Percentiles rank a stretch among this genome's conserved stretches.
Evolutionary conservation across 2,329 filamentous ascomycete genomes (phyloP).

Genomic region (Aspergillus novofumigatus): DNA sequence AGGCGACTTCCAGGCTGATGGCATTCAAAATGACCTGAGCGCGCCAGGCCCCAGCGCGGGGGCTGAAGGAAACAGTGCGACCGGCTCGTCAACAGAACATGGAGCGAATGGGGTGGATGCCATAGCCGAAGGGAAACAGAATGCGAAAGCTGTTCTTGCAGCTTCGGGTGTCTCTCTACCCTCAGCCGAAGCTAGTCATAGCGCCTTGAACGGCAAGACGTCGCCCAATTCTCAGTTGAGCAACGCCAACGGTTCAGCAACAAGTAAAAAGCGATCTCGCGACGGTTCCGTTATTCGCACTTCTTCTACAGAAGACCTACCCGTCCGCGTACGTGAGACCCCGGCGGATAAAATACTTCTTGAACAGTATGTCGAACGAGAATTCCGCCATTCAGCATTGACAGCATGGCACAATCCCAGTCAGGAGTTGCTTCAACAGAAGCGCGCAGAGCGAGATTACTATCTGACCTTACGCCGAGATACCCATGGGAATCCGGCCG

Average conservation of each 20-base stretch:
- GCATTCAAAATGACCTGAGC: conserved; percentile 23
- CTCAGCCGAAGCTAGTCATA: conserved; percentile 25
- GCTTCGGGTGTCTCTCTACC: conserved; percentile 41
- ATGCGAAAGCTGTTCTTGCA: conserved; percentile 55
- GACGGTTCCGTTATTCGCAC: conserved; percentile 54
- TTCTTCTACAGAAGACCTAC: conserved; percentile 25
- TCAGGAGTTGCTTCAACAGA: conserved; percentile 57
- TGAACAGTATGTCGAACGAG: conserved; percentile 62
- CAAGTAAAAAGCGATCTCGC: conserved; percentile 56
- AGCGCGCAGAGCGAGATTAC: conserved; percentile 64
- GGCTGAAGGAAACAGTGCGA: conserved; percentile 16
- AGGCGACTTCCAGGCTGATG: conserved; percentile 19
- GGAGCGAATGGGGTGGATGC: conserved; percentile 36
- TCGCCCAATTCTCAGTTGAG: conserved; percentile 26
- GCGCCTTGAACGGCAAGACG: conserved; percentile 26
- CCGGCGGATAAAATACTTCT: conserved; percentile 50
- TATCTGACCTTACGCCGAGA: conserved; percentile 63
- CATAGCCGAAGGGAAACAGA: conserved; percentile 57
- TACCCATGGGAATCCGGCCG: conserved; percentile 53
- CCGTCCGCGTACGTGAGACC: conserved; percentile 39
- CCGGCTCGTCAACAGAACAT: conserved; percentile 20
- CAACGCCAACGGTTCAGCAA: conserved; percentile 46
- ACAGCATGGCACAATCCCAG: conserved; percentile 49
- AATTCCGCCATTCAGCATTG: conserved; percentile 57
- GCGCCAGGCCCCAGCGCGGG: conserved; percentile 17